Conservation (phyloP, 2,329 filamentous ascomycete genomes). For the Nigrospora oryzae region DNA sequence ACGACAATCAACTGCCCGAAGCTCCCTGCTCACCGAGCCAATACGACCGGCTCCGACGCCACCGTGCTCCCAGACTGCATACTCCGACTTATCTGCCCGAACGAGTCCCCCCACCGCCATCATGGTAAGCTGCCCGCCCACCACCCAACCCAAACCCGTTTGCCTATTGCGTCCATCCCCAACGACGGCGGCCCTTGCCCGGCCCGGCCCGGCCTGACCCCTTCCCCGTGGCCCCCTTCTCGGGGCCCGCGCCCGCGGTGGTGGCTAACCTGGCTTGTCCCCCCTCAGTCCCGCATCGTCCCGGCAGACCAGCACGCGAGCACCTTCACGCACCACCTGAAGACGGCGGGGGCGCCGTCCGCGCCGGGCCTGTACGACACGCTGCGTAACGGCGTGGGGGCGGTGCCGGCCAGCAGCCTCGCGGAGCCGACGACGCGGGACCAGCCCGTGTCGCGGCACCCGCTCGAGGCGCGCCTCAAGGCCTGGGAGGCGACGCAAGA, state of each 20-base stretch:
- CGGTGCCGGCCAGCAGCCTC: slow-evolving; percentile 39
- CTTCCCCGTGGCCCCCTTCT: slow-evolving; percentile 4
- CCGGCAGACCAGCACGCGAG: slow-evolving; percentile 60
- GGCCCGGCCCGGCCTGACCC: slow-evolving; percentile 5
- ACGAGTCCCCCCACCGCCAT: slow-evolving; percentile 20
- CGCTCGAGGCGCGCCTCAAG: slow-evolving; percentile 82
- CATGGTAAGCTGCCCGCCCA: slow-evolving; percentile 34
- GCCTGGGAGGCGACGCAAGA: slow-evolving; percentile 90
- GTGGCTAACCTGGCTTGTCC: slow-evolving; percentile 6
- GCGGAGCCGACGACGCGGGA: slow-evolving; percentile 12
- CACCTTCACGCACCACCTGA: slow-evolving; percentile 53
- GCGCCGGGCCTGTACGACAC: slow-evolving; percentile 91
- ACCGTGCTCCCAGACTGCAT: too few species aligned
- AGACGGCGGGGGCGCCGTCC: slow-evolving; percentile 69
- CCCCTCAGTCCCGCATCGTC: slow-evolving; percentile 69
- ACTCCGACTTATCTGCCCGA: too few species aligned
- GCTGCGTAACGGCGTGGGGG: slow-evolving; percentile 74
- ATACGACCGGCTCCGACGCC: too few species aligned
- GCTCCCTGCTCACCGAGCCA: too few species aligned
- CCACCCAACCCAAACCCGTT: background rate
- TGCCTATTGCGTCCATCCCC: too few species aligned
- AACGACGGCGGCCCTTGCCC: too few species aligned
- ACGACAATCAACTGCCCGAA: background rate
- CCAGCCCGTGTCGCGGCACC: slow-evolving; percentile 57
- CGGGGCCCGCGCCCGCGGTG: background rate